Evolutionary conservation across 2,329 filamentous ascomycete genomes (phyloP).

Genomic region (Pseudogymnoascus sp.): DNA sequence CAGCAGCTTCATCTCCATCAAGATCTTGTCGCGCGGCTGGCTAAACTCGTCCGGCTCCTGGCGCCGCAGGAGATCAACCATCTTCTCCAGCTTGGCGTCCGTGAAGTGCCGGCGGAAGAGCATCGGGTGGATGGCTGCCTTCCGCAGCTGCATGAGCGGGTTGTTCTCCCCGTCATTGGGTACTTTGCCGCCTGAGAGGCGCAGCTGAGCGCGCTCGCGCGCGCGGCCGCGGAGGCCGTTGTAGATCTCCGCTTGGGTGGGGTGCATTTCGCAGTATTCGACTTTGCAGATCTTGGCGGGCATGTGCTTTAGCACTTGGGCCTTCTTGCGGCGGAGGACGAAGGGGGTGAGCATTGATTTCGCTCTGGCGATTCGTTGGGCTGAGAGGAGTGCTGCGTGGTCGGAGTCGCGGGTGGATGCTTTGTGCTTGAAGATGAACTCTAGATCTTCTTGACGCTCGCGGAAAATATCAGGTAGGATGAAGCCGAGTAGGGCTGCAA

Average conservation of each 20-base stretch:
- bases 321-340: conserved; percentile 86
- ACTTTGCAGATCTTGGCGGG: conserved; percentile 72
- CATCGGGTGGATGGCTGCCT: conserved; percentile 85
- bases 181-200: conserved; percentile 44
- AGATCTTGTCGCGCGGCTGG: conserved; percentile 43
- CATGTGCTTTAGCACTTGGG: conserved; percentile 78
- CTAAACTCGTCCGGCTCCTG: conserved; percentile 49
- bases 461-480: conserved; percentile 81
- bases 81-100: conserved; percentile 65
- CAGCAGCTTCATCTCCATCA: conserved; percentile 47
- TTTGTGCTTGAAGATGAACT: conserved; percentile 84
- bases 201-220: conserved; percentile 47
- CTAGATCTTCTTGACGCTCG: conserved; percentile 67
- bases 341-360: conserved; percentile 92
- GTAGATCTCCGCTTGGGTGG: conserved; percentile 66
- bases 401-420: conserved; percentile 72
- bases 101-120: conserved; percentile 77
- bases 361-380: conserved; percentile 76
- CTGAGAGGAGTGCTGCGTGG: conserved; percentile 76
- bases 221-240: conserved; percentile 57
- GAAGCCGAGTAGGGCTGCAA: conserved; percentile 85
- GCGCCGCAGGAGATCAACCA: conserved; percentile 68
- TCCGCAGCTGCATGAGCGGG: conserved; percentile 81
- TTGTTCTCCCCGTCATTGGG: conserved; percentile 53
- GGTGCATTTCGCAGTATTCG: conserved; percentile 72